Percentiles rank a stretch among this genome's conserved stretches.
Conservation (phyloP, 179 eudicot species). For the Patellifolia procumbens region DNA sequence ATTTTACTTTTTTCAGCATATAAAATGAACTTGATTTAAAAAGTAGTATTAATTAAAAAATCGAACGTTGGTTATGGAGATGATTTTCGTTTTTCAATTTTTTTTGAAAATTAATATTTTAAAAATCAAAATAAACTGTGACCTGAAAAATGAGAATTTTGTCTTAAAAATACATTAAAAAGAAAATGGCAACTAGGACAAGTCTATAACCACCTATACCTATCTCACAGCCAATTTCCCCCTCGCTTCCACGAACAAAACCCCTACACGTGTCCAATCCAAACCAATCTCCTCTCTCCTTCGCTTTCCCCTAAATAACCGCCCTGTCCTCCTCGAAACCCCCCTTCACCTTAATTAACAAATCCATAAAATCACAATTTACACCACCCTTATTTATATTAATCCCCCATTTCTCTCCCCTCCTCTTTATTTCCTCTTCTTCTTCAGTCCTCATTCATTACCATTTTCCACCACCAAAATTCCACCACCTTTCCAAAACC, state of each 20-base stretch:
- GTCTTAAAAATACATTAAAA: no score
- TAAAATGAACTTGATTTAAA: no score
- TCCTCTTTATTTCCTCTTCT: not conserved
- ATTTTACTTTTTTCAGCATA: no score
- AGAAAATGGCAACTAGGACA: no score
- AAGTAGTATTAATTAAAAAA: no score
- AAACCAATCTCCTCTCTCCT: constrained; percentile 26
- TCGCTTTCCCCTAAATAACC: constrained; percentile 33
- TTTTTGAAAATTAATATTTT: no score
- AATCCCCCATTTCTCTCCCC: not conserved
- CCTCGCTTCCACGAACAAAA: constrained; percentile 9
- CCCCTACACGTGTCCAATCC: constrained; percentile 22
- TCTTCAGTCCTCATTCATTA: not conserved
- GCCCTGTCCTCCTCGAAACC: constrained; percentile 8
- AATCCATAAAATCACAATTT: not conserved
- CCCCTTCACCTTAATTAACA: not conserved
- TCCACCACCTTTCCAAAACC: no score
- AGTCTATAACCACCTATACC: not conserved
- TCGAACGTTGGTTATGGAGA: no score
- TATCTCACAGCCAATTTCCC: constrained; percentile 21
- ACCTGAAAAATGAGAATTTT: no score
- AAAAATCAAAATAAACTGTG: no score
- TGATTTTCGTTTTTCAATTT: no score
- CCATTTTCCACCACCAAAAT: not conserved
- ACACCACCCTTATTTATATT: constrained; percentile 3